Conservation (phyloP, 2,329 filamentous ascomycete genomes). For the Keithomyces neogunnii region DNA sequence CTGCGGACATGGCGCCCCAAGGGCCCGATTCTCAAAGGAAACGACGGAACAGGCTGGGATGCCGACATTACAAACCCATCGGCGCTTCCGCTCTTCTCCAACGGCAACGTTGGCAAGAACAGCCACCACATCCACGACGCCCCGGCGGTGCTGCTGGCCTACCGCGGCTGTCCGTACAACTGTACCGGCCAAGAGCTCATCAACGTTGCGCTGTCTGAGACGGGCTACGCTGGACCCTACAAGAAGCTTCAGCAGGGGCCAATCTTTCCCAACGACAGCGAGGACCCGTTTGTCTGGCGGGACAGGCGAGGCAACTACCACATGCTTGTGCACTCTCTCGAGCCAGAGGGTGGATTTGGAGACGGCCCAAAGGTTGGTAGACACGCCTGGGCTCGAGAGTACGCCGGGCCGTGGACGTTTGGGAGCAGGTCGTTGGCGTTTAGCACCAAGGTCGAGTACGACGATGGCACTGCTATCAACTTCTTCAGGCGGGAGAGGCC, state of each 20-base stretch:
- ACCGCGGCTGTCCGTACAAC: conserved; percentile 12
- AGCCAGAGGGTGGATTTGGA: conserved; percentile 17
- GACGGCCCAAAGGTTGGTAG: conserved; percentile 10
- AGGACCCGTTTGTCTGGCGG: conserved; percentile 25
- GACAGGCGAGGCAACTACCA: conserved; percentile 25
- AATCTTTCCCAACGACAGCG: conserved; percentile 12
- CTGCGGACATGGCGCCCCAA: conserved; percentile 10
- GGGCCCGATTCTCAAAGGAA: conserved; percentile 12
- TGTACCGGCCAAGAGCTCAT: conserved; percentile 11
- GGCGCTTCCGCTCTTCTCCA: conserved; percentile 23
- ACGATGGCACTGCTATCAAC: conserved; percentile 28
- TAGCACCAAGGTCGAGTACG: conserved; percentile 20
- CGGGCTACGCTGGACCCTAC: conserved; percentile 10
- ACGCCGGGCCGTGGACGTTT: conserved; percentile 21
- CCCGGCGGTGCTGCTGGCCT: conserved; percentile 11
- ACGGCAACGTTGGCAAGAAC: not conserved
- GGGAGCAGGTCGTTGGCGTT: conserved; percentile 18
- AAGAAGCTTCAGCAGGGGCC: conserved; percentile 10
- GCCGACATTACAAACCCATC: conserved; percentile 32
- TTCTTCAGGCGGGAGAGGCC: conserved; percentile 38
- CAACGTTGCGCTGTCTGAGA: conserved; percentile 12
- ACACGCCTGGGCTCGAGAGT: conserved; percentile 18
- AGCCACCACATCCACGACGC: not conserved
- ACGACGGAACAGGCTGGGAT: conserved; percentile 11
- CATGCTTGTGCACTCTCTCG: conserved; percentile 23